Evolutionary conservation across 108 stramenopile species (phyloP).

Genomic region (Asterionellopsis glacialis): DNA sequence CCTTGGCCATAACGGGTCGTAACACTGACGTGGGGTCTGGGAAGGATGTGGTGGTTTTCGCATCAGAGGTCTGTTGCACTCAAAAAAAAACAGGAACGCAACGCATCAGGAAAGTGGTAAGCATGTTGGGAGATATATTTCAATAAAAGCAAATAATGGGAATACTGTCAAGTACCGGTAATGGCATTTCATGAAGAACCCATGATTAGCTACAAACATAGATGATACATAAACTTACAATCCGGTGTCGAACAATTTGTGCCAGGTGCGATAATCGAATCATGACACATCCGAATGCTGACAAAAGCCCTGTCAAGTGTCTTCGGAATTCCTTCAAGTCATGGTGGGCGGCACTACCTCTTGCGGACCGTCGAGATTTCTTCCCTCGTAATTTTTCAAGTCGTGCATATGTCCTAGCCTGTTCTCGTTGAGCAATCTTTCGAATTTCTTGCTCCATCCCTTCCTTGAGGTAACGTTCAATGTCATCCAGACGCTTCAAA

Average conservation of each 20-base stretch:
- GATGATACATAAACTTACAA: slow-evolving; percentile 45
- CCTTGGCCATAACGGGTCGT: slow-evolving; percentile 45
- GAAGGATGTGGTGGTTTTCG: slow-evolving; percentile 15
- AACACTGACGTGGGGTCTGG: slow-evolving; percentile 36
- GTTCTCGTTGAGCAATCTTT: slow-evolving; percentile 62
- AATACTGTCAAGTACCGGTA: too few species aligned
- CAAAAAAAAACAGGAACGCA: neutral
- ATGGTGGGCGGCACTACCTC: slow-evolving; percentile 29
- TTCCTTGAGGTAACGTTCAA: slow-evolving; percentile 68
- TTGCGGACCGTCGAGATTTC: slow-evolving; percentile 3
- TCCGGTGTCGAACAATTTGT: slow-evolving; percentile 79
- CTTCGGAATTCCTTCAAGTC: slow-evolving; percentile 67
- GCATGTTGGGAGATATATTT: too few species aligned
- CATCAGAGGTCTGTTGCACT: slow-evolving; percentile 23
- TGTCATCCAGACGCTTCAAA: slow-evolving; percentile 72
- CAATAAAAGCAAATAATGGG: too few species aligned
- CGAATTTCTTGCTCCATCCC: slow-evolving; percentile 52
- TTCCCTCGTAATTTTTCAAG: slow-evolving; percentile 37
- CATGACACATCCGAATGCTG: slow-evolving; percentile 77
- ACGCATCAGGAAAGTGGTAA: too few species aligned
- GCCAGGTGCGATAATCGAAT: slow-evolving; percentile 72
- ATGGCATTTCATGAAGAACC: neutral
- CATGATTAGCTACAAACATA: neutral
- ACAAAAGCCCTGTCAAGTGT: slow-evolving; percentile 64
- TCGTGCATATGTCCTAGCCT: slow-evolving; percentile 65